Base-by-base conservation (phyloP, 108 stramenopile species). In the Cyclotella atomus region DNA sequence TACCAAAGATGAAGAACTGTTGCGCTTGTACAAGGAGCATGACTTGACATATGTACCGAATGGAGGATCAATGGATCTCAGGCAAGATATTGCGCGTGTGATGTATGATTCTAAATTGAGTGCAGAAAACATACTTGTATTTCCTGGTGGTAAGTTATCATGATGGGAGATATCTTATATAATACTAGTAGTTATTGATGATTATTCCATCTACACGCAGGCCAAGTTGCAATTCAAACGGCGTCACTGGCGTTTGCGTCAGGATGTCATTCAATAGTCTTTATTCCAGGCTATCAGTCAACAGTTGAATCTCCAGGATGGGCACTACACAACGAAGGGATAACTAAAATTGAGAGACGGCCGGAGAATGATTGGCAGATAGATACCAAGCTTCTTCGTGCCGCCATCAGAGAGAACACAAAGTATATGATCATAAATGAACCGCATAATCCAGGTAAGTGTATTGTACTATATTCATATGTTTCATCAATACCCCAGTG, bases 211-310 rank as follows among this genome's bases (percentile, higher is more conserved):
- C 15, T 32, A 30, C 1, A 32, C 12, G 28, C 30, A 57, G 91
- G 74, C 2, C 92, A 93, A 74, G 88, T 93, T 17, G 92, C 89
- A 34, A 65, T 93, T 25, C 92, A 90, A 75, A 90, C 88, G 1
- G 88, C 88, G 1, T 83, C 89, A 1, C 73, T 81, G 36, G 90
- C 87, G 3, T 86, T 90, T 73, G 87, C 83, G 7, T 38, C 64
- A 12, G 72, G 75, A 19, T 47, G 64, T 36, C 92, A 93, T 79
- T 76, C 89, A 36, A 89, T 93, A 29, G 87, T 84, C 27, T 93
- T 93, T 76, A 67, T 79, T n/a, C 92, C 92, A 2, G 89, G 89
- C 16, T 90, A 93, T 88, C 92, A 93, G 77, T 81, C 78, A 16
- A 80, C 81, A n/a, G 54, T 87, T 0, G 83, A 90, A 65, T 79